Base-by-base conservation (phyloP, 1,139 yeast species). In the Taphrina confusa region DNA sequence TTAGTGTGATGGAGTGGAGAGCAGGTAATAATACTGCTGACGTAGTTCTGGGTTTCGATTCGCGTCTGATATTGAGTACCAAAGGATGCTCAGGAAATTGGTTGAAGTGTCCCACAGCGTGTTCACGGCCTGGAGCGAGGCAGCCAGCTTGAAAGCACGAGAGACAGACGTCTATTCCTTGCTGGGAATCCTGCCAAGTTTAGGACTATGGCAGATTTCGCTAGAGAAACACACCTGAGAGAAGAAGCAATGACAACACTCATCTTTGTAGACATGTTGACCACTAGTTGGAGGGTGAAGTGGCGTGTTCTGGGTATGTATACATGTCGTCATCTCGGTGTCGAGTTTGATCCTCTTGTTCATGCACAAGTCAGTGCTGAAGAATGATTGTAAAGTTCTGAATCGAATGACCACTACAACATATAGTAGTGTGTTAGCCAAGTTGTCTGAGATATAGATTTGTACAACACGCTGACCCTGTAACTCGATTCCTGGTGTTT, bases 211-310 rank as follows among this genome's bases (percentile, higher is more conserved):
- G 45, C 37, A 16, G 20, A 18, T 23, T 20, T 14, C 25, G 33
- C 20, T 16, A 16, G 25, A 22, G 33, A 12, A 12, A 61, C 72
- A 34, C 65, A 69, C 73, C 6, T 90, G 81, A 0, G 87, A 84
- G 65, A 84, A 91, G 69, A 87, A 89, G 56, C 86, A 83, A 74
- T 79, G 87, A 77, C 85, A 84, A 68, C 96, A 88, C 64, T 88
- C 95, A 72, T 88, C 96, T 69, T 87, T 88, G 71, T 81, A 84
- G 18, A 89, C 81, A 6, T 74, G 71, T 51, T 65, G 66, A 12
- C 5, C 4, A n/a, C 28, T 9, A 6, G 27, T 20, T 14, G 61
- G 49, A 9, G 60, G 56, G 2, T n/a, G 8, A 25, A 23, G 12
- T 11, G 23, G 4, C 16, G 42, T 22, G 20, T 9, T 11, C 6